Evolutionary conservation across 306 rosid genomes (phyloP).

Genomic region (Castanopsis chinensis): DNA sequence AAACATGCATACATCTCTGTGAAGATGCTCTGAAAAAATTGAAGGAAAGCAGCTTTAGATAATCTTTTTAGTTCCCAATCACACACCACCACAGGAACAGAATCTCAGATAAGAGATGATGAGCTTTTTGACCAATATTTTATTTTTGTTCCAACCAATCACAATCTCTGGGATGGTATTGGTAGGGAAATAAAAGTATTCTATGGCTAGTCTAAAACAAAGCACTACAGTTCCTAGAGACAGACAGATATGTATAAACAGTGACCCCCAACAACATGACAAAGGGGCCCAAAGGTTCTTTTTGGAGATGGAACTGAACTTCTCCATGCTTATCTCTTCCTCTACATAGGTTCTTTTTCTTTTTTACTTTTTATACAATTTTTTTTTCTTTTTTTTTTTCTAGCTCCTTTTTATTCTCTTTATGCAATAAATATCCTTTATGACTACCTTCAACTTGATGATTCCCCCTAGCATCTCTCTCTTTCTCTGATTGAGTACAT

Average conservation of each 20-base stretch:
- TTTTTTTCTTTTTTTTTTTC: constrained; percentile 2
- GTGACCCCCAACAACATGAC: constrained; percentile 70
- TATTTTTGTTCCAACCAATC: constrained; percentile 25
- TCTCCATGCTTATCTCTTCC: constrained; percentile 68
- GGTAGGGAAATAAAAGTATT: constrained; percentile 24
- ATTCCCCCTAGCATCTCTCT: constrained; percentile 46
- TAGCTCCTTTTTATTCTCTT: constrained; percentile 24
- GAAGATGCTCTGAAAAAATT: constrained; percentile 73
- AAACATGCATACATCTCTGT: constrained; percentile 22
- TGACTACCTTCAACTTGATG: constrained; percentile 47
- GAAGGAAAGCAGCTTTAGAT: constrained; percentile 68
- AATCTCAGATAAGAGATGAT: constrained; percentile 79
- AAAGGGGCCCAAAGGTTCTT: constrained; percentile 51
- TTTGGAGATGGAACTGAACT: constrained; percentile 59
- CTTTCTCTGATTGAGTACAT: constrained; percentile 52
- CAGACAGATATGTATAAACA: constrained; percentile 45
- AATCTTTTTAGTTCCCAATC: constrained; percentile 55
- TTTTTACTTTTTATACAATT: not conserved
- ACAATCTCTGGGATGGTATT: constrained; percentile 29
- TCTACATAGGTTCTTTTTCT: constrained; percentile 10
- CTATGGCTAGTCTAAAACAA: constrained; percentile 35
- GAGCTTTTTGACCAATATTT: constrained; percentile 57
- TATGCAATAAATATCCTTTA: constrained; percentile 45
- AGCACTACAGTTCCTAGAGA: constrained; percentile 39
- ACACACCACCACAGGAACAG: constrained; percentile 77